Evolutionary conservation across 2,329 filamentous ascomycete genomes (phyloP).

Genomic region (Rhinocladiella mackenziei): DNA sequence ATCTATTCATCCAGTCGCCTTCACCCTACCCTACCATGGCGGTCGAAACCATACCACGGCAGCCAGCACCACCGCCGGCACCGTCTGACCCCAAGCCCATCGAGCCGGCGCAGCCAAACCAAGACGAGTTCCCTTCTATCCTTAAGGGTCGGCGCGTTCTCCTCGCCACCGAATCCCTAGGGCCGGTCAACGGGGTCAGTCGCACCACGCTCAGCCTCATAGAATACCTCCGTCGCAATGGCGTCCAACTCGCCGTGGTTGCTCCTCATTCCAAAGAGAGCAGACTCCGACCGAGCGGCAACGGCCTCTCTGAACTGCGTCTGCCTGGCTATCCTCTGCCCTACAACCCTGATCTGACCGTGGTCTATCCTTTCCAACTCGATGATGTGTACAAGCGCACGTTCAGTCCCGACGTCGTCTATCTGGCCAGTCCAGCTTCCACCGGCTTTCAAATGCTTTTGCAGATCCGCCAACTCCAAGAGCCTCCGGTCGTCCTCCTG

Average conservation of each 20-base stretch:
- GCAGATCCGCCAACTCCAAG: conserved; percentile 59
- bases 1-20: too few relatives aligned
- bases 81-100: too few relatives aligned
- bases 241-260: conserved; percentile 62
- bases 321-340: conserved; percentile 63
- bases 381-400: conserved; percentile 58
- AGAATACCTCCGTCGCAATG: conserved; percentile 61
- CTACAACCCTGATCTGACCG: conserved; percentile 67
- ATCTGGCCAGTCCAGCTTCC: conserved; percentile 65
- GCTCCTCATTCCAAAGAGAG: conserved; percentile 57
- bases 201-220: conserved; percentile 67
- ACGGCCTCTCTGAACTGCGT: conserved; percentile 49
- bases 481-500: conserved; percentile 57
- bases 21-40: too few relatives aligned
- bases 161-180: conserved; percentile 67
- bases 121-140: conserved; percentile 39
- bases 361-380: conserved; percentile 65
- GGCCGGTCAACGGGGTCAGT: conserved; percentile 69
- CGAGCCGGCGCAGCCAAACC: neutral
- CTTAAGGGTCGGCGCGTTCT: conserved; percentile 61
- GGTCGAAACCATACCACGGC: too few relatives aligned
- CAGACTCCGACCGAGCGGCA: conserved; percentile 43
- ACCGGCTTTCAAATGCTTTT: conserved; percentile 68
- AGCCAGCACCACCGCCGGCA: too few relatives aligned
- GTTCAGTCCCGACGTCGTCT: conserved; percentile 65